phyloP scores from a whole-genome alignment of 1,284 basidiomycete species.

The Trichosporon faecale region DNA sequence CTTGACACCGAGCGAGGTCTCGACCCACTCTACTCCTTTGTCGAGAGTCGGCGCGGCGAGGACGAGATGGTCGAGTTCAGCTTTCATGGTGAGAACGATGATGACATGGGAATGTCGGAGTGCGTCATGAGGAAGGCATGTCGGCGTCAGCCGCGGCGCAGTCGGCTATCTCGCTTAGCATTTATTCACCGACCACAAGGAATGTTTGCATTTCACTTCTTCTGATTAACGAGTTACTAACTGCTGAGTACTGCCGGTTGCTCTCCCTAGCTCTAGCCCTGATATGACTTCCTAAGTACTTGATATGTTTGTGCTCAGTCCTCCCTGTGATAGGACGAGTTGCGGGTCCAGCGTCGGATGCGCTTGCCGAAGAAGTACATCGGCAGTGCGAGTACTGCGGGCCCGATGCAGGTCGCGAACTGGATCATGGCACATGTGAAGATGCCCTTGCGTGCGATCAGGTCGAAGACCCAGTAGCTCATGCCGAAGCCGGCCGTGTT shows the following conservation, averaged over 20 bases:
- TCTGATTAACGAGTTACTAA: background rate
- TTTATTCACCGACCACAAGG: background rate
- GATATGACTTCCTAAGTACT: background rate
- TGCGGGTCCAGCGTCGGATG: slow-evolving; percentile 17
- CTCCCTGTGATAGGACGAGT: slow-evolving; percentile 21
- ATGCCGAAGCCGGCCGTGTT: slow-evolving; percentile 23
- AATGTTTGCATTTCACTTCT: background rate
- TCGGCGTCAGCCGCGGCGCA: background rate
- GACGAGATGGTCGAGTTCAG: slow-evolving; percentile 16
- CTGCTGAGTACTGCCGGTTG: background rate
- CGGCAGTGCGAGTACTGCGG: slow-evolving; percentile 18
- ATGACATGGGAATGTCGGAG: background rate
- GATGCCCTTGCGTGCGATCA: slow-evolving; percentile 12
- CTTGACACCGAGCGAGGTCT: slow-evolving; percentile 10
- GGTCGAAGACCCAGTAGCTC: slow-evolving; percentile 20
- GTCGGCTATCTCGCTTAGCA: background rate
- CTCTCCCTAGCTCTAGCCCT: too few relatives aligned
- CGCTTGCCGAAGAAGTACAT: slow-evolving; percentile 24
- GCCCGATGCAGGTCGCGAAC: slow-evolving; percentile 18
- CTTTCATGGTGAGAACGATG: slow-evolving; percentile 6
- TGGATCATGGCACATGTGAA: slow-evolving; percentile 18
- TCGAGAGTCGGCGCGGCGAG: slow-evolving; percentile 13
- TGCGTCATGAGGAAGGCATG: background rate
- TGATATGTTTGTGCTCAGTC: background rate
- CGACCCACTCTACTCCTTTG: slow-evolving; percentile 13